A percentile compares a stretch with the other conserved stretches of the same genome.
phyloP scores from a whole-genome alignment of 2,329 filamentous ascomycete genomes.

The Alternaria atra region DNA sequence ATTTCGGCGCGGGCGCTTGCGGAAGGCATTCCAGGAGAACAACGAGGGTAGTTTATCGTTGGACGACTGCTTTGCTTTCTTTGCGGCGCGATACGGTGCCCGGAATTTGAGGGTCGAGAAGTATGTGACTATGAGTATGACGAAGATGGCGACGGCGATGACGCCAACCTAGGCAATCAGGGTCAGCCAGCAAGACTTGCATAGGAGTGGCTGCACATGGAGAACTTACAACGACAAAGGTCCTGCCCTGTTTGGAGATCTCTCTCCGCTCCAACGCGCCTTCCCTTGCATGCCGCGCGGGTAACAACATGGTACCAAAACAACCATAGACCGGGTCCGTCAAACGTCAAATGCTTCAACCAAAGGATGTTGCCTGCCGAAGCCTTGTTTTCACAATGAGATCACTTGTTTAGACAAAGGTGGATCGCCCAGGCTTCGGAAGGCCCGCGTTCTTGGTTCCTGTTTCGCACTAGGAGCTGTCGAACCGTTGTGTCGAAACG shows the following conservation, averaged over 20 bases:
- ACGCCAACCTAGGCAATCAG: conserved; percentile 33
- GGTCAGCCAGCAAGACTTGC: conserved; percentile 20
- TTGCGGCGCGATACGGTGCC: conserved; percentile 19
- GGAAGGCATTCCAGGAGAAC: conserved; percentile 42
- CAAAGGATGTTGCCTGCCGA: conserved; percentile 15
- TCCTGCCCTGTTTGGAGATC: conserved; percentile 32
- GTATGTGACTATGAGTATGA: conserved; percentile 45
- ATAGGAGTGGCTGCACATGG: neutral
- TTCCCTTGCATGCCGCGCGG: conserved; percentile 30
- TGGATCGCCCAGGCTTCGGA: conserved; percentile 29
- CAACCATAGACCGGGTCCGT: conserved; percentile 9
- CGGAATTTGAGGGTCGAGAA: conserved; percentile 39
- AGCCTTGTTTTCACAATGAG: conserved; percentile 32
- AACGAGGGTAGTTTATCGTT: conserved; percentile 43
- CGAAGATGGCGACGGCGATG: conserved; percentile 41
- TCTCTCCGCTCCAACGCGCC: conserved; percentile 31
- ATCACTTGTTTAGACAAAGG: conserved; percentile 34
- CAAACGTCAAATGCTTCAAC: conserved; percentile 19
- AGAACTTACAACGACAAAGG: conserved; percentile 41
- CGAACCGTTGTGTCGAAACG: conserved; percentile 20
- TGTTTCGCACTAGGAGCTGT: conserved; percentile 28
- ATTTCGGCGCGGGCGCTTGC: conserved; percentile 38
- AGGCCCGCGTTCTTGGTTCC: conserved; percentile 23
- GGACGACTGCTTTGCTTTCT: conserved; percentile 21
- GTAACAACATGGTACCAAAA: conserved; percentile 39